Evolutionary conservation across 371 early-diverging fungal genomes (phyloP), one percentile per base, ranked within the genome.

Genomic region (Circinella minor): DNA sequence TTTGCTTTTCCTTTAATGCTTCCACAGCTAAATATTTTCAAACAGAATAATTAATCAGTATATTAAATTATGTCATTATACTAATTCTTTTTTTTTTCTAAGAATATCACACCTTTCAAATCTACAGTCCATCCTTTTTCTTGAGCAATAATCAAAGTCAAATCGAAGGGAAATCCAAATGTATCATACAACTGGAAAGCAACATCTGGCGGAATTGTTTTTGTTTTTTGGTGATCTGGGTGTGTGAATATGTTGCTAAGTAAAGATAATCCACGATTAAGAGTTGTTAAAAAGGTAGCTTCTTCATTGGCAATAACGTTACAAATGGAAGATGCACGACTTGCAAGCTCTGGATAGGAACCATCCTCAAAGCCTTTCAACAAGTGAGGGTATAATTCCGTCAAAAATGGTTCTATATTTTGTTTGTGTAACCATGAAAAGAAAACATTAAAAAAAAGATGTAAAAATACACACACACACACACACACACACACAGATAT

Each of bases 111-210:
- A 84, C 84, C 84, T 73, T 76, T 70, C 59, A 89, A 74, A 71
- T 93, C 90, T 3, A 92, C 87, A 5, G 74, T 74, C 91, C 91
- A 91, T 8, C 93, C 94, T 55, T 82, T 79, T 66, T 93, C 93
- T 10, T 81, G 75, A 7, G 91, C 92, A 70, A 94, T 92, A 64
- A 89, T 76, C 14, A 87, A 73, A 0, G 92, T 91, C 60, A 94
- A 72, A 68, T 94, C 94, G 27, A 92, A 77, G 0, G 94, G 94
- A 67, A 94, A 92, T 0, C 94, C 94, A 72, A 88, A 92, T 1
- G 92, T 92, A 63, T 92, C 92, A 61, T 92, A 92, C 1, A 94
- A 75, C 64, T 87, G 84, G 71, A 92, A 93, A 0, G 91, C 91
- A 55, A 88, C 75, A 0, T 83, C 75, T 0, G 88, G 84, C 2